Conservation (phyloP, 2,329 filamentous ascomycete genomes). For the Ilyonectria sp. region DNA sequence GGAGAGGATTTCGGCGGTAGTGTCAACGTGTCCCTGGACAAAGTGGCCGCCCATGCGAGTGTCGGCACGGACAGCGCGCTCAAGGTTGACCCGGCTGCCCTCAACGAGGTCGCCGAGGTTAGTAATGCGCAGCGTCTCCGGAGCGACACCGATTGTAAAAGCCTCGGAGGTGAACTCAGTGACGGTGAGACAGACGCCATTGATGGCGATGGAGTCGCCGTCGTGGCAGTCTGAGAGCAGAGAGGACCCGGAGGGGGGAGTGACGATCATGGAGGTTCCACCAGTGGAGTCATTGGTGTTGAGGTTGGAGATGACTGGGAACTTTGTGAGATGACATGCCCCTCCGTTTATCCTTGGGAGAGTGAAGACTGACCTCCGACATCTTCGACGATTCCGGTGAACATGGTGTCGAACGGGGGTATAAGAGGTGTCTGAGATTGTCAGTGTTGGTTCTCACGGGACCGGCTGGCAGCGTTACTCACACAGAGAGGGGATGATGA, state of each 20-base stretch:
- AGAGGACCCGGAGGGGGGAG: constrained; percentile 74
- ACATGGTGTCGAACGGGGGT: constrained; percentile 75
- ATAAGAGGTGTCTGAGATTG: neutral
- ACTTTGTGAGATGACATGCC: constrained; percentile 41
- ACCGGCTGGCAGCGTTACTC: neutral
- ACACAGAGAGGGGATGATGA: neutral
- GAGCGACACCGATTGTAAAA: constrained; percentile 95
- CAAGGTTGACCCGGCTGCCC: constrained; percentile 86
- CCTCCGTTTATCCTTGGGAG: neutral
- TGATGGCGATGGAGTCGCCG: constrained; percentile 95
- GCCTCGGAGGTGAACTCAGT: constrained; percentile 67
- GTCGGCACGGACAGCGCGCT: constrained; percentile 90
- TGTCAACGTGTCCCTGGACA: constrained; percentile 97
- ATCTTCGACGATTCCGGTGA: constrained; percentile 94
- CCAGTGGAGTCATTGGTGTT: constrained; percentile 85
- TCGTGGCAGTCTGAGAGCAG: constrained; percentile 88
- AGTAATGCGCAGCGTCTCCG: constrained; percentile 95
- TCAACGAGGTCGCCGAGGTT: constrained; percentile 85
- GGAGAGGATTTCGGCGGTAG: constrained; percentile 81
- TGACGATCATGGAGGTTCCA: constrained; percentile 92
- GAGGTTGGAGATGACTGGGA: constrained; percentile 85
- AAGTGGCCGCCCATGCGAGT: constrained; percentile 99
- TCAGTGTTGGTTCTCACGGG: neutral
- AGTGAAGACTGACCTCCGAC: constrained; percentile 81
- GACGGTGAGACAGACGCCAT: constrained; percentile 96